Conservation (phyloP, 805 yeast species). For the Torulaspora franciscae region DNA sequence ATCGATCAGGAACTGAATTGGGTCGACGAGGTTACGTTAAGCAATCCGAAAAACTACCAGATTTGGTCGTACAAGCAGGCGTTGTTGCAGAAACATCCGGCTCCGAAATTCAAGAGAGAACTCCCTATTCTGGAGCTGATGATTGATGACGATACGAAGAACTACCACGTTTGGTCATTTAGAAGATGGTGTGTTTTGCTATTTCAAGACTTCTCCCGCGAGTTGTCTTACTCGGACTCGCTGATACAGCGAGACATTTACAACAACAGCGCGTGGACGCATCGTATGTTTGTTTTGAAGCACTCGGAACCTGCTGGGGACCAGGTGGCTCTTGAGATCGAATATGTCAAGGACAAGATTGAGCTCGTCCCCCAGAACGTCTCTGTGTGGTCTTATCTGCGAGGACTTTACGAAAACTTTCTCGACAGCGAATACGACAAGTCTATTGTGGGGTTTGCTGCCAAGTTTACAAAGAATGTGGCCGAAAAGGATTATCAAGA, state of each 20-base stretch:
- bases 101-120: constrained; percentile 45
- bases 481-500: constrained; percentile 19
- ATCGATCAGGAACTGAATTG: constrained; percentile 60
- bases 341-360: constrained; percentile 48
- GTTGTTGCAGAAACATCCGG: constrained; percentile 42
- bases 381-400: constrained; percentile 79
- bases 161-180: constrained; percentile 96
- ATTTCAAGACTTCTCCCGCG: constrained; percentile 48
- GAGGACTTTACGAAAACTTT: constrained; percentile 46
- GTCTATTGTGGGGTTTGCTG: constrained; percentile 45
- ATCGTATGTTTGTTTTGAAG: constrained; percentile 58
- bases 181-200: constrained; percentile 72
- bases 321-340: constrained; percentile 45
- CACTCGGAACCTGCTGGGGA: constrained; percentile 22
- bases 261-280: constrained; percentile 93
- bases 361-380: constrained; percentile 69
- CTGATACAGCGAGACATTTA: constrained; percentile 60
- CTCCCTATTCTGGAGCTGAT: constrained; percentile 59
- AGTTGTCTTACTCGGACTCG: constrained; percentile 46
- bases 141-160: constrained; percentile 76
- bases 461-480: constrained; percentile 37
- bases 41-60: constrained; percentile 87
- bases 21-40: constrained; percentile 71
- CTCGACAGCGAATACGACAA: constrained; percentile 27
- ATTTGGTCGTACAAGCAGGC: constrained; percentile 92